Evolutionary conservation across 73 alveolate species (phyloP).

Genomic region (Paramecium biaurelia): DNA sequence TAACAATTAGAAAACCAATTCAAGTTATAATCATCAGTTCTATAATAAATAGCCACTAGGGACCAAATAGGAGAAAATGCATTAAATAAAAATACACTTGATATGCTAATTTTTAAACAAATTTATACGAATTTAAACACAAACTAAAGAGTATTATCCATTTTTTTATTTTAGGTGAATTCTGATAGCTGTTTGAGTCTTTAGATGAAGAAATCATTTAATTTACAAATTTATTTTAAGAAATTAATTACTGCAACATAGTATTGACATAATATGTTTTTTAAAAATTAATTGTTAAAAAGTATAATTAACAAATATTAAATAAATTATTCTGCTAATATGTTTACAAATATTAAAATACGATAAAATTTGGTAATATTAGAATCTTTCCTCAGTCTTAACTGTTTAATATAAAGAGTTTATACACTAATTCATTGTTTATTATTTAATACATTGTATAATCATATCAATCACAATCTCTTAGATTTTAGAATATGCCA

Average conservation of each 20-base stretch:
- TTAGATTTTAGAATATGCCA: too few relatives aligned
- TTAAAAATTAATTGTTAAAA: too few relatives aligned
- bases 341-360: too few relatives aligned
- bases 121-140: not conserved
- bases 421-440: too few relatives aligned
- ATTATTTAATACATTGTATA: too few relatives aligned
- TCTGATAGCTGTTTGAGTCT: not conserved
- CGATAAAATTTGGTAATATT: too few relatives aligned
- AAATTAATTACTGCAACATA: not conserved
- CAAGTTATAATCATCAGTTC: not conserved
- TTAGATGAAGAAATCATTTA: not conserved
- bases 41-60: not conserved
- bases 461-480: too few relatives aligned
- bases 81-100: not conserved
- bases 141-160: not conserved
- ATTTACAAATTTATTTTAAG: too few relatives aligned
- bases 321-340: too few relatives aligned
- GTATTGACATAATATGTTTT: not conserved
- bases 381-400: too few relatives aligned
- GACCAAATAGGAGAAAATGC: slow-evolving; percentile 1
- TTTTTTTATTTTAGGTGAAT: not conserved
- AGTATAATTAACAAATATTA: too few relatives aligned
- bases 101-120: not conserved
- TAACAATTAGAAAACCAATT: not conserved
- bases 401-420: too few relatives aligned